These are phyloP conservation scores for Parathielavia appendiculata DNA, from an alignment of 495 filamentous ascomycete species.

Conservation along the genomic window DNA sequence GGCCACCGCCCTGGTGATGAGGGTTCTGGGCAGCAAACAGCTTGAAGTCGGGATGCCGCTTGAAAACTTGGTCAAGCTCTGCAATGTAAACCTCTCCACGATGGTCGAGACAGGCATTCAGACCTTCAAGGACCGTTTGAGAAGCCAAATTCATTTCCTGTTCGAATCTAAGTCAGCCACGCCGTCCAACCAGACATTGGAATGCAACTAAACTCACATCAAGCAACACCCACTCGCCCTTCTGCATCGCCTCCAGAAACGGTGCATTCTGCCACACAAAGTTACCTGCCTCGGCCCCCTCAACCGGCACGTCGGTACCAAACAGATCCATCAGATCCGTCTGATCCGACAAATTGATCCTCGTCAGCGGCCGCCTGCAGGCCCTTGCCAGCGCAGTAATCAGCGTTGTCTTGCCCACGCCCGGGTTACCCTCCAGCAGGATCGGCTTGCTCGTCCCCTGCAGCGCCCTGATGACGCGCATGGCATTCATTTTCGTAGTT, in stretches of 20 bases:
- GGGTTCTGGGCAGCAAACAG: conserved; percentile 98
- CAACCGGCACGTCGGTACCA: conserved; percentile 91
- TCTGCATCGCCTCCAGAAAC: conserved; percentile 93
- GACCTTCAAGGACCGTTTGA: conserved; percentile 91
- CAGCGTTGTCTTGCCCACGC: conserved; percentile 95
- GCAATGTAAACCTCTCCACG: conserved; percentile 93
- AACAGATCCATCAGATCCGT: conserved; percentile 97
- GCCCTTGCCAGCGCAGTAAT: conserved; percentile 75
- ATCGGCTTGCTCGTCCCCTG: conserved; percentile 78
- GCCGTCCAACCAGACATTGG: neutral
- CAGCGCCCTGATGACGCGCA: conserved; percentile 85
- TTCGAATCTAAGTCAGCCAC: conserved; percentile 9
- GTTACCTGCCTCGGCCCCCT: conserved; percentile 77
- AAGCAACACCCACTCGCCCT: conserved; percentile 88
- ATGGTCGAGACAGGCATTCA: conserved; percentile 97
- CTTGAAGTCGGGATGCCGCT: conserved; percentile 78
- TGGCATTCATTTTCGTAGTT: conserved; percentile 82
- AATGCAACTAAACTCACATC: conserved; percentile 44
- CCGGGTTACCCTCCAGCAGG: conserved; percentile 89
- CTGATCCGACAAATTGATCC: conserved; percentile 97
- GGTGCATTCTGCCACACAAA: conserved; percentile 96
- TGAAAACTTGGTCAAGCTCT: conserved; percentile 89
- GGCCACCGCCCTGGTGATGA: conserved; percentile 90
- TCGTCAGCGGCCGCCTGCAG: conserved; percentile 71
- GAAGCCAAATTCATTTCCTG: conserved; percentile 96